These are phyloP conservation scores for Diaporthe citriasiana DNA, from an alignment of 2,329 filamentous ascomycete genomes.

Conservation along the genomic window DNA sequence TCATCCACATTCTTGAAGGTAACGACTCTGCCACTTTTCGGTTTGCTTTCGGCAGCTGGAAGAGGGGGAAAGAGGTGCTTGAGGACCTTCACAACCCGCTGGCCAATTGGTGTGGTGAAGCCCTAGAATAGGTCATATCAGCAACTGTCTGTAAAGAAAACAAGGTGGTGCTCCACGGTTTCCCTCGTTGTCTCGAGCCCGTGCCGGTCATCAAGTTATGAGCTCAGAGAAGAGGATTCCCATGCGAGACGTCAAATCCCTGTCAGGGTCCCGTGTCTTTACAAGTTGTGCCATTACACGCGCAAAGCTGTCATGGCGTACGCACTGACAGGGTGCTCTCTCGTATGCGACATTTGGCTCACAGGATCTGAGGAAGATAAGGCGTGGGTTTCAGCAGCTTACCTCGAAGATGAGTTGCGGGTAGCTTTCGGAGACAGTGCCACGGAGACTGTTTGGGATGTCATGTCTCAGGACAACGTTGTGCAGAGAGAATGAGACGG, in stretches of 20 bases:
- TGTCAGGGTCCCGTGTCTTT: not conserved
- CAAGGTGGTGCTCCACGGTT: no score
- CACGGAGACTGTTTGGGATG: constrained; percentile 87
- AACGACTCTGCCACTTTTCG: constrained; percentile 90
- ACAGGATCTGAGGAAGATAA: not conserved
- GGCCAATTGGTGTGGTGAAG: constrained; percentile 85
- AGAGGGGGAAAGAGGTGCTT: constrained; percentile 96
- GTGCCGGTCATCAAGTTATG: not conserved
- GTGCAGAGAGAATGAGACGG: constrained; percentile 86
- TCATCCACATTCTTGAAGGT: constrained; percentile 97
- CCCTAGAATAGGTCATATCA: constrained; percentile 58
- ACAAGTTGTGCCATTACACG: not conserved
- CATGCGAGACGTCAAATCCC: not conserved
- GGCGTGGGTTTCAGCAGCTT: not conserved
- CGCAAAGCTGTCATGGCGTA: not conserved
- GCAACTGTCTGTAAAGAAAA: not conserved
- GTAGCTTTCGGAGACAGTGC: constrained; percentile 82
- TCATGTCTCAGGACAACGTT: constrained; percentile 95
- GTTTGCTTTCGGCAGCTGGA: constrained; percentile 78
- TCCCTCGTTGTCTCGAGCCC: not conserved
- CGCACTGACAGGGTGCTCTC: not conserved
- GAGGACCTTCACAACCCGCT: constrained; percentile 87
- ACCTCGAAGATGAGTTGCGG: constrained; percentile 93
- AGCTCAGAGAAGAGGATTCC: no score
- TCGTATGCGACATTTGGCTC: not conserved